These are phyloP conservation scores for Mycogone perniciosa DNA, from an alignment of 2,329 filamentous ascomycete species.

Conservation along the genomic window DNA sequence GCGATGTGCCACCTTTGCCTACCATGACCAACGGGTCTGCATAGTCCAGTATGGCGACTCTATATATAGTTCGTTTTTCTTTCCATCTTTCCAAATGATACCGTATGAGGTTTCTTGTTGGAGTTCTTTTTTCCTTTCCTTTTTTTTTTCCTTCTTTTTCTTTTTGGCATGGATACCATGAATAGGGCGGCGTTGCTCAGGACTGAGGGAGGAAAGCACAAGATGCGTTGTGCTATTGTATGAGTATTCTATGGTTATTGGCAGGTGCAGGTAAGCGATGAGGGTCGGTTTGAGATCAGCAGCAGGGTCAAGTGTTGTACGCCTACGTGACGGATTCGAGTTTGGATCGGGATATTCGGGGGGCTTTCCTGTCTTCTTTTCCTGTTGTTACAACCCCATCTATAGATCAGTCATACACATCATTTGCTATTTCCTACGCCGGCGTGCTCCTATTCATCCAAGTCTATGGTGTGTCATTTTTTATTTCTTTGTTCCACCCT, in stretches of 20 bases:
- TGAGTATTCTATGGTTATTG: neutral
- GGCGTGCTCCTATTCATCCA: no score
- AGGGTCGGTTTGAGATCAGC: no score
- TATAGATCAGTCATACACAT: neutral
- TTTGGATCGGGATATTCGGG: neutral
- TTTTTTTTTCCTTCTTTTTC: neutral
- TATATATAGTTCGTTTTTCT: neutral
- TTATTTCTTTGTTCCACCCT: neutral
- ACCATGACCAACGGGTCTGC: slow-evolving; percentile 36
- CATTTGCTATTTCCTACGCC: neutral
- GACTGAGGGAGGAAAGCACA: neutral
- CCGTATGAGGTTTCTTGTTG: neutral
- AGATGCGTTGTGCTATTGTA: neutral
- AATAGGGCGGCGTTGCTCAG: neutral
- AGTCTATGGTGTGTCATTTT: no score
- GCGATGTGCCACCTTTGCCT: slow-evolving; percentile 37
- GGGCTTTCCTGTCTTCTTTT: neutral
- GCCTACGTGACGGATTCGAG: neutral
- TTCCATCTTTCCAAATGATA: neutral
- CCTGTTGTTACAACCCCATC: neutral
- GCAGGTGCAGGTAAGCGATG: no score
- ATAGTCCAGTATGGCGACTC: slow-evolving; percentile 14
- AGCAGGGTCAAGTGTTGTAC: no score
- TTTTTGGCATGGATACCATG: neutral
- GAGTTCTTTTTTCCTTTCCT: neutral